A percentile compares a stretch with the other conserved stretches of the same genome.
Conservation (phyloP, 148 eudicot genomes). For the Chenopodium berlandieri region DNA sequence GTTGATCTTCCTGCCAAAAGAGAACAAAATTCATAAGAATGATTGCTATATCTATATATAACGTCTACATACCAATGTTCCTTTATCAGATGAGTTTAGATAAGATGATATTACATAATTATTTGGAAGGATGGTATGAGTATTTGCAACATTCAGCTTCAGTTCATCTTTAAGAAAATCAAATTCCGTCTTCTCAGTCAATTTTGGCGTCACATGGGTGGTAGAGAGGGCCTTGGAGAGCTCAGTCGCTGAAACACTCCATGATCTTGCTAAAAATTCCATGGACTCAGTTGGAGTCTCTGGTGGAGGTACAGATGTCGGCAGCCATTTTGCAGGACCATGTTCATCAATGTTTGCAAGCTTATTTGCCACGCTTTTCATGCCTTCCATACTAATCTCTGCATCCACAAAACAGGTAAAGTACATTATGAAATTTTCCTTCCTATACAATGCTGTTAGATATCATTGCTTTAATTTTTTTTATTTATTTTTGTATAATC, state of each 20-base stretch:
- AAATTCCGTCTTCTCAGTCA: slow-evolving; percentile 31
- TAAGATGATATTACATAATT: slow-evolving; percentile 39
- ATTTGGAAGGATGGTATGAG: slow-evolving; percentile 20
- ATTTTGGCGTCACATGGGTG: slow-evolving; percentile 24
- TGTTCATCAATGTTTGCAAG: slow-evolving; percentile 75
- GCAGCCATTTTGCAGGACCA: slow-evolving; percentile 46
- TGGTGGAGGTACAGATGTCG: slow-evolving; percentile 57
- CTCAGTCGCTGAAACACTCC: slow-evolving; percentile 86
- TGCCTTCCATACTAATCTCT: slow-evolving; percentile 28
- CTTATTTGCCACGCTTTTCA: slow-evolving; percentile 33
- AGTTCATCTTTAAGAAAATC: slow-evolving; percentile 27
- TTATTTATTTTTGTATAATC: background rate
- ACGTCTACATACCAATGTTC: background rate
- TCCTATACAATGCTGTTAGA: background rate
- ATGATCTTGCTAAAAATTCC: slow-evolving; percentile 88
- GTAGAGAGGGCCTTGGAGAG: slow-evolving; percentile 65
- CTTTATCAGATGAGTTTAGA: background rate
- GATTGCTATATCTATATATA: background rate
- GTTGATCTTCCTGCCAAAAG: slow-evolving; percentile 40
- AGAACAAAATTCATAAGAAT: slow-evolving; percentile 6
- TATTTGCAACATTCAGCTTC: slow-evolving; percentile 23
- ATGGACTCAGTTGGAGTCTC: slow-evolving; percentile 80
- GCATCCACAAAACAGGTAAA: slow-evolving; percentile 14
- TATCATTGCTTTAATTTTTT: background rate
- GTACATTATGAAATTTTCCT: background rate